Evolutionary conservation across 192 early-diverging fungal species (phyloP).

Genomic region (Podila minutissima): DNA sequence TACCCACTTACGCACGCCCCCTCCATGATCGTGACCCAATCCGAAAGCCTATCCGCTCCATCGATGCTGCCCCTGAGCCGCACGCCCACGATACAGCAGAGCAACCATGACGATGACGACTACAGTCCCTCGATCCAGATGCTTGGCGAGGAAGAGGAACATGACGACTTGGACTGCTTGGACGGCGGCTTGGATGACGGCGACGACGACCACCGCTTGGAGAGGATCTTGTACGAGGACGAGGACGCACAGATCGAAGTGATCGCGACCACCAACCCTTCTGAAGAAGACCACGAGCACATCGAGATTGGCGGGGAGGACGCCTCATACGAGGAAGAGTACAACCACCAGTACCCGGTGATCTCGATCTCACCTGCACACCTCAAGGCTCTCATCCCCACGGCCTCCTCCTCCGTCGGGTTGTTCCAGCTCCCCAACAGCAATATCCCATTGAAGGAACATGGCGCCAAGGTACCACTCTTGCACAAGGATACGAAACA

Average conservation of each 20-base stretch:
- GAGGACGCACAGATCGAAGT: too few species aligned
- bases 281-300: too few species aligned
- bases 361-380: conserved; percentile 7
- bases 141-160: not conserved
- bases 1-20: conserved; percentile 35
- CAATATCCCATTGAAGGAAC: conserved; percentile 7
- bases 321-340: conserved; percentile 11
- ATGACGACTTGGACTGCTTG: not conserved
- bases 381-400: not conserved
- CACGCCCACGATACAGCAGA: conserved; percentile 27
- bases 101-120: not conserved
- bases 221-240: not conserved
- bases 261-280: too few species aligned
- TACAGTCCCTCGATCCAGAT: not conserved
- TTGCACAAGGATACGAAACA: not conserved
- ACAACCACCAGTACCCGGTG: conserved; percentile 17
- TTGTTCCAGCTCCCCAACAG: conserved; percentile 24
- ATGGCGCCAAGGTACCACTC: not conserved
- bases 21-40: not conserved
- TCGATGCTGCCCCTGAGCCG: conserved; percentile 26
- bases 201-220: not conserved
- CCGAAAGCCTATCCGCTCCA: not conserved
- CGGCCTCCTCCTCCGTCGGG: not conserved
- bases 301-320: conserved; percentile 2
- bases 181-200: not conserved